Evolutionary conservation across 257 asterid genomes (phyloP), one percentile per base, ranked within the genome.

Genomic region (Solanum arcanum): DNA sequence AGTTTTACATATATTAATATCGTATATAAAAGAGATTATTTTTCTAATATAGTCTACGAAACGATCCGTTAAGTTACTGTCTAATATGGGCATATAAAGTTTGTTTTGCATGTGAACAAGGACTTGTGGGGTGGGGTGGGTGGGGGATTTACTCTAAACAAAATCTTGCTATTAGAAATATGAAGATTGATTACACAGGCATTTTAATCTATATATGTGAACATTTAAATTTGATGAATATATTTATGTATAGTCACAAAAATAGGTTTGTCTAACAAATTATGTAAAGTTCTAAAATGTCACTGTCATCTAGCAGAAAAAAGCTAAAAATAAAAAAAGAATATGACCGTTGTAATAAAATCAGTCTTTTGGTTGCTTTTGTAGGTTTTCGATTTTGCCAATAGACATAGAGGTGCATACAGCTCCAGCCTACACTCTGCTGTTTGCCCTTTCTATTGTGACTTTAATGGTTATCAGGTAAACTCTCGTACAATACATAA

Each of bases 361-460:
- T 56, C 47, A 84, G 88, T 86, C 72, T 64, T 13, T 64, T n/a
- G 72, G 39, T 66, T 56, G 66, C 75, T 60, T 39, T 74, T 90
- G 76, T 87, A 96, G 99, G 99, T 96, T 39, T 96, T 96, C 90
- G 94, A 93, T 91, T 96, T 96, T 35, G 99, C 98, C 13, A 96
- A 96, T 93, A 94, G 89, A 86, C 96, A 96, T 92, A 92, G 99
- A 39, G 99, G 99, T 46, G 94, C 97, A 42, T 96, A 96, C 86
- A 95, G 98, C 90, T 89, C 94, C 83, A 96, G 97, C 91, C 91
- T 96, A 84, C 88, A 12, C 35, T 84, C 85, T 60, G 98, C 98
- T 9, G 99, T 92, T 66, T 96, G 99, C 92, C 99, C 99, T 49
- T 96, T 95, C 86, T 96, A 96, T 90, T 96, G 99, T 77, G 99